Conservation (phyloP, 805 yeast species). For the Aciculoconidium aculeatum region DNA sequence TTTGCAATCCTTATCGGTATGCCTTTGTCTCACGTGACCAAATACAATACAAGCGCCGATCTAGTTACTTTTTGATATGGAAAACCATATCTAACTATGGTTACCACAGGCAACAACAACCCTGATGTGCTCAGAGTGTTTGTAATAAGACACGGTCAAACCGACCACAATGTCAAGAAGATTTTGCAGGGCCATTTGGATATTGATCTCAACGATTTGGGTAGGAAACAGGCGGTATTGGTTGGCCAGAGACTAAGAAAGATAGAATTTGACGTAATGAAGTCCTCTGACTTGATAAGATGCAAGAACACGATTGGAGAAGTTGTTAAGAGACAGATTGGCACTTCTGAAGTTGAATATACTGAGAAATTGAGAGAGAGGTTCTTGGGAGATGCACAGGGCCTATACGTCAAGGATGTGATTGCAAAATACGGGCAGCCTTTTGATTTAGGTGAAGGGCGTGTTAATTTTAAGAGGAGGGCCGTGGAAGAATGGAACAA, state of each 20-base stretch:
- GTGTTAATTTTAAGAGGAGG: constrained; percentile 41
- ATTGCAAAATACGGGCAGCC: constrained; percentile 50
- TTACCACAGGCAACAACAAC: constrained; percentile 27
- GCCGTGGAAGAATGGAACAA: constrained; percentile 41
- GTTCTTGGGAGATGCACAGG: constrained; percentile 71
- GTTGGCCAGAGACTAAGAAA: constrained; percentile 43
- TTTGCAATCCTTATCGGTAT: too few species aligned
- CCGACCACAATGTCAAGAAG: constrained; percentile 62
- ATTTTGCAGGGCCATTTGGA: constrained; percentile 78
- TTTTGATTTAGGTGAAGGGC: constrained; percentile 63
- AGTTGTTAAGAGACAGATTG: constrained; percentile 26
- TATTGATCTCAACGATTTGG: constrained; percentile 56
- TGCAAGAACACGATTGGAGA: constrained; percentile 54
- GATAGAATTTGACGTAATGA: constrained; percentile 39
- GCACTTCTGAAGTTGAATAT: constrained; percentile 14
- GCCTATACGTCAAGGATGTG: constrained; percentile 67
- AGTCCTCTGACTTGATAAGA: constrained; percentile 51
- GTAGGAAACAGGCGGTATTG: constrained; percentile 52
- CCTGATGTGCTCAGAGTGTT: constrained; percentile 43
- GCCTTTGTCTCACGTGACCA: too few species aligned
- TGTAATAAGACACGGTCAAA: constrained; percentile 79
- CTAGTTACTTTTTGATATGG: too few species aligned
- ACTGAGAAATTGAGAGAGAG: constrained; percentile 61
- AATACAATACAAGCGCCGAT: too few species aligned
- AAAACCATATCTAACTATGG: too few species aligned